Percentiles rank a stretch among this genome's conserved stretches.
Conservation (phyloP, 768 basidiomycete genomes). For the Podaxis mareebaensis region DNA sequence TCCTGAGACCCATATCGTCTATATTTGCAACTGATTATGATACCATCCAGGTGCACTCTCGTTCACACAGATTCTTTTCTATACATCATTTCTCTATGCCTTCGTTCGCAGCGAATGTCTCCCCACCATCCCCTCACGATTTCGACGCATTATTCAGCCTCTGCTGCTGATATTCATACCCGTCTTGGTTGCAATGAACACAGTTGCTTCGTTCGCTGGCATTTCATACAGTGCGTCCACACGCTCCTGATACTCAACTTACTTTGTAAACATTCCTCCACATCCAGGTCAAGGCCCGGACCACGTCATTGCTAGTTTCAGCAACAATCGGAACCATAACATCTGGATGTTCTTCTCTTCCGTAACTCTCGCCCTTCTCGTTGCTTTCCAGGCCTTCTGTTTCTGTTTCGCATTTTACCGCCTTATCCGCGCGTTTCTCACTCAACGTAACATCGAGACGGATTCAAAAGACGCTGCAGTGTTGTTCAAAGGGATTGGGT, state of each 20-base stretch:
- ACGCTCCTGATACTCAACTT: background rate
- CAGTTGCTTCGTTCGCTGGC: slow-evolving; percentile 66
- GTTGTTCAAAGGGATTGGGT: slow-evolving; percentile 60
- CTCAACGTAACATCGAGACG: slow-evolving; percentile 53
- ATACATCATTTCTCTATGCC: slow-evolving; percentile 61
- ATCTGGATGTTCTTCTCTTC: slow-evolving; percentile 61
- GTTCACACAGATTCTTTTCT: slow-evolving; percentile 64
- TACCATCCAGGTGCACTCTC: slow-evolving; percentile 50
- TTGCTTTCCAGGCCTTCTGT: slow-evolving; percentile 55
- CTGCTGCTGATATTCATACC: slow-evolving; percentile 57
- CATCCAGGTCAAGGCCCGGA: slow-evolving; percentile 6
- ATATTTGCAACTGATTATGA: background rate
- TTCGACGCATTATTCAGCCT: slow-evolving; percentile 44
- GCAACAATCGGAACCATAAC: slow-evolving; percentile 30
- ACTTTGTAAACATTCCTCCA: background rate
- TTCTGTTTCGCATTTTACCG: slow-evolving; percentile 64
- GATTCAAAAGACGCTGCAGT: slow-evolving; percentile 44
- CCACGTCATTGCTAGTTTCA: slow-evolving; percentile 43
- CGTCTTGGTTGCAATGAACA: slow-evolving; percentile 52
- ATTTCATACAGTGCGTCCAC: slow-evolving; percentile 51
- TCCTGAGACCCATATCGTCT: background rate
- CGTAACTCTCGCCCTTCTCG: slow-evolving; percentile 59
- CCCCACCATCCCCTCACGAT: slow-evolving; percentile 49
- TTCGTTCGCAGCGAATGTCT: slow-evolving; percentile 55
- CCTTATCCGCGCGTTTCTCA: slow-evolving; percentile 47